Evolutionary conservation across 495 filamentous ascomycete genomes (phyloP).

Genomic region (Aspergillus incahuasiensis): DNA sequence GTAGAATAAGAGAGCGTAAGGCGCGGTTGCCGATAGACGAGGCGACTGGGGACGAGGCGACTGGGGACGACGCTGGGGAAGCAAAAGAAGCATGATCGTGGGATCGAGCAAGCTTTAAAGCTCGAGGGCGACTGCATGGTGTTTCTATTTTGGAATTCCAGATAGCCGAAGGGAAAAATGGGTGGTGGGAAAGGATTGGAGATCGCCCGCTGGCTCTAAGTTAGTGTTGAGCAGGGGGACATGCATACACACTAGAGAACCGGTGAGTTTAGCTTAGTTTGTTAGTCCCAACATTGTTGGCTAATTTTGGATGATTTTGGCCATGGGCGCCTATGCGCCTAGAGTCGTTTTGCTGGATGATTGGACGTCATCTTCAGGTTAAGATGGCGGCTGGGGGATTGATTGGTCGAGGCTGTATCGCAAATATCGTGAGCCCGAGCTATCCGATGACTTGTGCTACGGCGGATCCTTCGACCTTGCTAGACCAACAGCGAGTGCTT

Average conservation of each 20-base stretch:
- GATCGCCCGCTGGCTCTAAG: slow-evolving; percentile 14
- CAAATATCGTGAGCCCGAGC: slow-evolving; percentile 8
- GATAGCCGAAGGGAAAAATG: slow-evolving; percentile 18
- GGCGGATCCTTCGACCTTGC: slow-evolving; percentile 1
- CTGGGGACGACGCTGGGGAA: too few species aligned
- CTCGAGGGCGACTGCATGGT: slow-evolving; percentile 14
- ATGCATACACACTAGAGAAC: slow-evolving; percentile 16
- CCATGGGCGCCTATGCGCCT: slow-evolving; percentile 19
- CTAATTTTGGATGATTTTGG: slow-evolving; percentile 28
- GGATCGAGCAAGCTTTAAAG: slow-evolving; percentile 29
- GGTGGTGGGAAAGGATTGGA: slow-evolving; percentile 19
- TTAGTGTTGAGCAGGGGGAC: slow-evolving; percentile 10
- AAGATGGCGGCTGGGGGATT: slow-evolving; percentile 12
- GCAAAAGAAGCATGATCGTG: slow-evolving; percentile 18
- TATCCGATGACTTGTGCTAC: slow-evolving; percentile 10
- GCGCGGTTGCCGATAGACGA: slow-evolving; percentile 20
- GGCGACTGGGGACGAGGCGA: slow-evolving; percentile 17
- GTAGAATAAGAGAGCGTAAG: slow-evolving; percentile 23
- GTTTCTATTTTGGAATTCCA: slow-evolving; percentile 24
- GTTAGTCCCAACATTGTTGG: slow-evolving; percentile 13
- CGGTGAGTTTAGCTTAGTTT: slow-evolving; percentile 12
- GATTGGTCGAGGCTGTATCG: slow-evolving; percentile 13
- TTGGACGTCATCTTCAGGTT: slow-evolving; percentile 10
- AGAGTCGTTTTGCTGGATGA: neutral
- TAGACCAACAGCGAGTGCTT: slow-evolving; percentile 1